These are phyloP conservation scores for Globisporangium viniferum DNA, from an alignment of 352 stramenopile species.

Conservation along the genomic window DNA sequence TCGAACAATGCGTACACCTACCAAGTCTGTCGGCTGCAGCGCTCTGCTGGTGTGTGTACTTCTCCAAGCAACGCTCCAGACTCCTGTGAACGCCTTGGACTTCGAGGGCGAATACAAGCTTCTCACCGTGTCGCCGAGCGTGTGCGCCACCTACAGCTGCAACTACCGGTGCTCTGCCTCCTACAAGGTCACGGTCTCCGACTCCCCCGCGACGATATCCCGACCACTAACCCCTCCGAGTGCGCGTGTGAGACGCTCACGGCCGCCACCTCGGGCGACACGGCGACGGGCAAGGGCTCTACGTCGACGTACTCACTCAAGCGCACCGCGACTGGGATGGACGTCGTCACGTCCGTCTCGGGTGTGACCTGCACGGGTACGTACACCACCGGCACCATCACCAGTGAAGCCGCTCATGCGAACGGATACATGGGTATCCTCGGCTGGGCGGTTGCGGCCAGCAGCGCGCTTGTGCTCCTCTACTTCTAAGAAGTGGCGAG, in stretches of 20 bases:
- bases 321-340: no score
- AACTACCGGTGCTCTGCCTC: not conserved
- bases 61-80: not conserved
- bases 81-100: not conserved
- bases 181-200: slow-evolving; percentile 2
- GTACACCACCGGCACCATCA: no score
- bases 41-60: not conserved
- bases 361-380: no score
- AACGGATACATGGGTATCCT: no score
- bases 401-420: no score
- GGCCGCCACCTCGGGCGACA: not conserved
- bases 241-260: not conserved
- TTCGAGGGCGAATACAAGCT: not conserved
- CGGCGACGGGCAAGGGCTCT: not conserved
- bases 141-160: not conserved
- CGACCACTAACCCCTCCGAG: not conserved
- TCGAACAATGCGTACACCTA: not conserved
- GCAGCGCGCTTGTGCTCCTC: no score
- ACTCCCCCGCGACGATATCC: not conserved
- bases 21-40: not conserved
- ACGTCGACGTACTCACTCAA: not conserved
- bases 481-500: no score
- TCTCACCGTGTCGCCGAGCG: not conserved
- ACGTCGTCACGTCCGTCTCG: no score
- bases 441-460: no score